Conservation (phyloP, 805 yeast genomes). For the Blastobotrys robertii region DNA sequence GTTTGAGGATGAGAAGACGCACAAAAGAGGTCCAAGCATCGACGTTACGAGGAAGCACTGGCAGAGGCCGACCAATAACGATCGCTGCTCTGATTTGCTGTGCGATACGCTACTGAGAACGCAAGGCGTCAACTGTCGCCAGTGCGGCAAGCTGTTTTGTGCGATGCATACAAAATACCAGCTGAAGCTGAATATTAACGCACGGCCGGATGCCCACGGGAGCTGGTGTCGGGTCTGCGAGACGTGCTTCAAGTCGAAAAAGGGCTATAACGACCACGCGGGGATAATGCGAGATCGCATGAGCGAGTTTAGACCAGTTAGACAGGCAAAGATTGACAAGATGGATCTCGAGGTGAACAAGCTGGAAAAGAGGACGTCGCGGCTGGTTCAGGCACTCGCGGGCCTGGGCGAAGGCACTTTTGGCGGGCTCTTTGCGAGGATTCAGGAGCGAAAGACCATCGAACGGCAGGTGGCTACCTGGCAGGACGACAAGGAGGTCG, state of each 20-base stretch:
- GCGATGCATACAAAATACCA: constrained; percentile 48
- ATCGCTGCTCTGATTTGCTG: constrained; percentile 31
- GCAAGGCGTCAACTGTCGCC: constrained; percentile 56
- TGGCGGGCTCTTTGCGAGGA: constrained; percentile 23
- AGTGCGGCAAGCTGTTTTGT: constrained; percentile 69
- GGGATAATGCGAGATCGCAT: constrained; percentile 43
- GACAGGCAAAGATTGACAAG: constrained; percentile 40
- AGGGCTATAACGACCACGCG: constrained; percentile 38
- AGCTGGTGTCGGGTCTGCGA: constrained; percentile 66
- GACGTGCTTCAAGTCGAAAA: constrained; percentile 45
- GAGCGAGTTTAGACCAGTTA: constrained; percentile 28
- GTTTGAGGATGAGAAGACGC: constrained; percentile 33
- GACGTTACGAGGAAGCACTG: constrained; percentile 44
- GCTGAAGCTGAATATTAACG: constrained; percentile 40
- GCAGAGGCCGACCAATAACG: constrained; percentile 40
- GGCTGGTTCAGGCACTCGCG: constrained; percentile 20
- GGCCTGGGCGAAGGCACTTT: constrained; percentile 15
- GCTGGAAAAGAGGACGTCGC: constrained; percentile 47
- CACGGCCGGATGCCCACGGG: constrained; percentile 42
- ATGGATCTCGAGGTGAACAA: constrained; percentile 44
- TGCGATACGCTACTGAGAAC: constrained; percentile 39
- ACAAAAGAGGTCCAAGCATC: constrained; percentile 4
- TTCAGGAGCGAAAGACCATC: constrained; percentile 25
- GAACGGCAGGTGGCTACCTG: constrained; percentile 51
- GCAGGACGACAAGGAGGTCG: constrained; percentile 44